Evolutionary conservation across 768 basidiomycete species (phyloP), one percentile per base, ranked within the genome.

Genomic region (Psilocybe subaeruginosa): DNA sequence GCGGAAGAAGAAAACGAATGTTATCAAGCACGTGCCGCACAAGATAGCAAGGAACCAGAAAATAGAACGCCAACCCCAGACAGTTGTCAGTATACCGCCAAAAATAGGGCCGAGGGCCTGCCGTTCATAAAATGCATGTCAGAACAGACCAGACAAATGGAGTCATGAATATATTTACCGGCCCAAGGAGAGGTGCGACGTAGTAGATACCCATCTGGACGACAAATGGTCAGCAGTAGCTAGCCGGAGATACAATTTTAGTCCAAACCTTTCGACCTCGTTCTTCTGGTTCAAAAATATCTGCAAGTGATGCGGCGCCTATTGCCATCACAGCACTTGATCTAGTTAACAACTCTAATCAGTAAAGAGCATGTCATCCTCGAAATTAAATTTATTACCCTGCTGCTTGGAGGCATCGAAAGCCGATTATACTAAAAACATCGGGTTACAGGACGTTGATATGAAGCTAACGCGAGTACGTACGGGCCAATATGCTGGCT

Each of bases 41-140:
- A 89, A 80, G 33, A 87, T 86, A 0, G 83, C 77, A 23, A 95
- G 81, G 71, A 95, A 93, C 84, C 91, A 96, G 71, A 96, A 93
- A 0, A 86, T 85, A 7, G 88, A 85, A 39, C 91, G 83, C 95
- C 95, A 97, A 54, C 78, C 81, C 72, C 88, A 88, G 0, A 77
- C 82, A 56, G 86, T 79, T 0, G 91, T 87, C 3, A 93, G 74
- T 3, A 74, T 80, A 0, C 92, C 91, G 2, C 92, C 92, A 48
- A 92, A 65, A 17, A 93, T 80, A 4, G 91, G 89, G 0, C 90
- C 91, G 3, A 91, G 65, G n/a, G 83, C 69, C 81, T 80, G 54
- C 55, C 3, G 31, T 35, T 35, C 33, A 6, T 4, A 29, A 30
- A 16, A 33, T 35, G 14, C n/a, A 11, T 39, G 14, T 16, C 29